Evolutionary conservation across 2,329 filamentous ascomycete species (phyloP), one percentile per base, ranked within the genome.

Genomic region (Nothophaeocryptopus gaeumannii): DNA sequence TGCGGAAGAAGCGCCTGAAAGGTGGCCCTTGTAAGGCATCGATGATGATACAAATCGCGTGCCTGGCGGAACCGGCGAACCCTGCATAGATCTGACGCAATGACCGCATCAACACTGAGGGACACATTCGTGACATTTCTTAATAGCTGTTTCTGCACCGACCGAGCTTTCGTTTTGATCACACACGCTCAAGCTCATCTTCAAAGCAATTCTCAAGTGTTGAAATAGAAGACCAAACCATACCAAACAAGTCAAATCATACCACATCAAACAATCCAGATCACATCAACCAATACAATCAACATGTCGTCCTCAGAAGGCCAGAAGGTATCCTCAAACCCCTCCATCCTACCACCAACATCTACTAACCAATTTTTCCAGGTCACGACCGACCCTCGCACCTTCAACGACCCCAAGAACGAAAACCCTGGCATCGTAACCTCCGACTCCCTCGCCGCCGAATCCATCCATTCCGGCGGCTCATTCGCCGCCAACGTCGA

Each of bases 371-470:
- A 15, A n/a, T n/a, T 2, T 9, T 12, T 10, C 5, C 16, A 46
- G 44, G 44, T 46, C 44, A 39, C 44, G 39, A 75, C 66, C 39
- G 79, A 81, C 63, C 73, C 76, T 45, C 63, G 67, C 51, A 66
- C 72, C 39, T 63, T 61, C 33, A 69, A 78, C 39, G 74, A 80
- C 38, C 78, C 81, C 26, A 78, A 76, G 51, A 66, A 73, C 12
- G 88, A 93, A 67, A 72, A 77, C 11, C 73, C 84, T 5, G 89
- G 89, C 45, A 62, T 75, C 20, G 77, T 92, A 1, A 72, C 78
- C 38, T 73, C 78, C 11, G 86, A 86, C 69, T 92, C 87, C 5
- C 82, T 95, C 5, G 89, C 89, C 9, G 85, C 82, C 51, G 84
- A 92, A 63, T 93, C 88, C 0, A 70, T 82, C 51, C 72, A 75